A percentile compares a stretch with the other conserved stretches of the same genome.
These are phyloP conservation scores for Cyanidiococcus yangmingshanensis DNA, from an alignment of 23 red algal species.

Conservation along the genomic window DNA sequence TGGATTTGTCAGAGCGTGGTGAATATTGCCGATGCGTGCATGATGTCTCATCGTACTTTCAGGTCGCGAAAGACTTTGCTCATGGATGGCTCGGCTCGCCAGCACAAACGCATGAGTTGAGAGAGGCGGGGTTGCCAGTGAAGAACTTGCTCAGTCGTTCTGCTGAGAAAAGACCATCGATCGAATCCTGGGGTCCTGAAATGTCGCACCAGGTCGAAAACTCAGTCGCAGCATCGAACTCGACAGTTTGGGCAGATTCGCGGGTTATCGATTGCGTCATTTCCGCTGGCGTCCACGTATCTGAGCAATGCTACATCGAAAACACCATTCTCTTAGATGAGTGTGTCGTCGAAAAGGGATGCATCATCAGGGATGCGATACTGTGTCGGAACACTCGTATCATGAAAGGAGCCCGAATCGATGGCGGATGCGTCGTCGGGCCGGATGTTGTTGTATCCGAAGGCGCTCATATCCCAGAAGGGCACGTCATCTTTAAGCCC, in stretches of 20 bases:
- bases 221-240: not conserved
- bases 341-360: not conserved
- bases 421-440: slow-evolving; percentile 8
- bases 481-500: not conserved
- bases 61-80: slow-evolving; percentile 14
- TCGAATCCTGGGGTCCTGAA: too few species aligned
- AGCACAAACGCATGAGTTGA: too few species aligned
- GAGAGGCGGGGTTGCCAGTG: too few species aligned
- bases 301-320: not conserved
- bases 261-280: slow-evolving; percentile 16
- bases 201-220: too few species aligned
- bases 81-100: slow-evolving; percentile 25
- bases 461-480: not conserved
- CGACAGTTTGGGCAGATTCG: not conserved
- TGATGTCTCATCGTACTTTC: slow-evolving; percentile 8
- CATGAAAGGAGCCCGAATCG: not conserved
- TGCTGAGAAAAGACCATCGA: too few species aligned
- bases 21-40: slow-evolving; percentile 27
- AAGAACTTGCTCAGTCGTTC: too few species aligned
- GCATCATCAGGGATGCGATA: not conserved
- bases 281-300: slow-evolving; percentile 13
- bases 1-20: slow-evolving; percentile 24
- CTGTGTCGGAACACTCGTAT: not conserved
- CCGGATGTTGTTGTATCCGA: not conserved
- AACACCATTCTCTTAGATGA: slow-evolving; percentile 13